Evolutionary conservation across 2,329 filamentous ascomycete species (phyloP), one percentile per base, ranked within the genome.

Genomic region (Aspergillus sp.): DNA sequence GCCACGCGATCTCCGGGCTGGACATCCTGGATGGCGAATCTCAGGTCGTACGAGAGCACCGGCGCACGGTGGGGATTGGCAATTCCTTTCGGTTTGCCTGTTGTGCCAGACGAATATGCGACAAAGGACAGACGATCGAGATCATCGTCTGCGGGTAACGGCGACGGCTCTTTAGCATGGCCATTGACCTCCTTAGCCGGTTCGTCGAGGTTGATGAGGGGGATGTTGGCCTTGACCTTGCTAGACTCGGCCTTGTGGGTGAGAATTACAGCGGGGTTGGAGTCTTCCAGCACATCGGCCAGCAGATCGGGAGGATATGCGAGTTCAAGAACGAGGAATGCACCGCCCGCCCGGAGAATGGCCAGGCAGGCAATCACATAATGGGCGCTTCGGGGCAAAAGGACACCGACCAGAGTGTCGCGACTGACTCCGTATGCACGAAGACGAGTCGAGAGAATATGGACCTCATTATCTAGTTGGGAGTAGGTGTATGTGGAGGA

Each of bases 281-380:
- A 84, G 70, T 91, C 87, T 28, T 86, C 82, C 40, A 90, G 77
- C 40, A 90, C 86, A 65, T 90, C 86, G 40, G 84, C 78, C 48
- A 91, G 71, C 39, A 90, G 72, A 44, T 81, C 82, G 0, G 84
- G 79, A 10, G 87, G 87, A 51, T 90, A 90, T 3, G 87, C 87
- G 39, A 89, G 73, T 66, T 91, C 87, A 3, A 91, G 78, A 2
- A 90, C 86, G 5, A 91, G 73, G 59, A 90, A 91, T 2, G 87
- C 87, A 42, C 87, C 87, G 40, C 86, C 87, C 2, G 87, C 86
- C 46, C 85, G 81, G 33, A 90, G 76, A n/a, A 85, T 81, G 27
- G 87, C 87, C 41, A 91, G 72, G 59, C 84, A 89, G 11, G 86
- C 82, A 64, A 90, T 82, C 48, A 91, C 84, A 66, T 90, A 89